Percentiles rank a stretch among this genome's conserved stretches.
phyloP scores from a whole-genome alignment of 257 asterid species.

The Rhazya stricta region DNA sequence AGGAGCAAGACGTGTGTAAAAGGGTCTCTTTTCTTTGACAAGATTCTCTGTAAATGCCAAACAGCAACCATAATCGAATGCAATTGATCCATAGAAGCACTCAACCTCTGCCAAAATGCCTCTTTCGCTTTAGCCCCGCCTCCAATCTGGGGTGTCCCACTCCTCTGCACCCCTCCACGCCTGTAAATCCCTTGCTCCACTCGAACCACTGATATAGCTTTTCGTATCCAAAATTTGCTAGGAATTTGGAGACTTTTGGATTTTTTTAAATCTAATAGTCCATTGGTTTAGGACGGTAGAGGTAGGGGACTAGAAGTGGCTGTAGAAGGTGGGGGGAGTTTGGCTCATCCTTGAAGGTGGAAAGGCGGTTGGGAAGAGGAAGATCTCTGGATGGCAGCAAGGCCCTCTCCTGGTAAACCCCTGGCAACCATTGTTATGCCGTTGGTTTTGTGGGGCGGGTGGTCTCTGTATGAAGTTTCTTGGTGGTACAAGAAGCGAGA shows the following conservation, averaged over 20 bases:
- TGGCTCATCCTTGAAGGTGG: slow-evolving; percentile 52
- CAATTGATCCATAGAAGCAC: no score
- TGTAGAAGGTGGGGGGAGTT: slow-evolving; percentile 16
- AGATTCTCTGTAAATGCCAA: slow-evolving; percentile 99
- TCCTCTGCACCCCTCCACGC: no score
- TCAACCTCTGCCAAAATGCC: slow-evolving; percentile 96
- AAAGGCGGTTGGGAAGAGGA: slow-evolving; percentile 74
- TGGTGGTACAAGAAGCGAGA: background rate
- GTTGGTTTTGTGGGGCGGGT: no score
- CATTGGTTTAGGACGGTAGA: no score
- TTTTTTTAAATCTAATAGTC: no score
- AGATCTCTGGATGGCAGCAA: slow-evolving; percentile 33
- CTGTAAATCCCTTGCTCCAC: no score
- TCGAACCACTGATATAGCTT: no score
- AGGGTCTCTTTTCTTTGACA: slow-evolving; percentile 93
- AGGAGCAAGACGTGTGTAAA: slow-evolving; percentile 88
- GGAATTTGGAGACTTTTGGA: no score
- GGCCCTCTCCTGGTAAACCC: slow-evolving; percentile 14
- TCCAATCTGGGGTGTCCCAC: no score
- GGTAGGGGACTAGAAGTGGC: slow-evolving; percentile 24
- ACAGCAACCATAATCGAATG: slow-evolving; percentile 76
- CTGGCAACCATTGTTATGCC: no score
- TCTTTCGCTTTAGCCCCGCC: slow-evolving; percentile 85
- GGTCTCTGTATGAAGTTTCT: no score
- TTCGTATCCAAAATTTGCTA: no score